phyloP scores from a whole-genome alignment of 2,329 filamentous ascomycete genomes.

The Scedosporium dehoogii region DNA sequence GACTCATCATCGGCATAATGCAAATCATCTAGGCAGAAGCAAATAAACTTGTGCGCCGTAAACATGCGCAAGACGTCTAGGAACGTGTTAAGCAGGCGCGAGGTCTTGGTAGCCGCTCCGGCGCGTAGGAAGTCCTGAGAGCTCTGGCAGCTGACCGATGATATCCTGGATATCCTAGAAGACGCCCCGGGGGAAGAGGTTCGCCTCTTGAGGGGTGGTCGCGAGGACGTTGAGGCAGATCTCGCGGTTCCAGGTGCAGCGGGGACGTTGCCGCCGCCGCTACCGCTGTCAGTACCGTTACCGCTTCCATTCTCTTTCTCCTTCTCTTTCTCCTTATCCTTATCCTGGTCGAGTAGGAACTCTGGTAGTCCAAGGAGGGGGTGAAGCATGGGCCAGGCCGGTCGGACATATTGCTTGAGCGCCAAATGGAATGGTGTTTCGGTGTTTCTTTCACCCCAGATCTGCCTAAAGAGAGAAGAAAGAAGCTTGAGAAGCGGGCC shows the following conservation, averaged over 20 bases:
- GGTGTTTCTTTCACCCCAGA: conserved; percentile 57
- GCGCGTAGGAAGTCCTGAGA: conserved; percentile 52
- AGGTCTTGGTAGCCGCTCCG: conserved; percentile 50
- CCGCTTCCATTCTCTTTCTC: neutral
- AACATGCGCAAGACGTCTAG: conserved; percentile 77
- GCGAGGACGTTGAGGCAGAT: conserved; percentile 1
- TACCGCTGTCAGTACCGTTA: too few species aligned
- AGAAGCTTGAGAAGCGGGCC: conserved; percentile 55
- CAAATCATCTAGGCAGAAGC: conserved; percentile 79
- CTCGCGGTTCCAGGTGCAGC: neutral
- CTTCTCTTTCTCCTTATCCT: neutral
- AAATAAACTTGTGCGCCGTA: conserved; percentile 75
- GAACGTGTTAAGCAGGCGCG: conserved; percentile 78
- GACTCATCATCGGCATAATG: conserved; percentile 88
- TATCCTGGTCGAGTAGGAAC: conserved; percentile 50
- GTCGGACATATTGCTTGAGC: conserved; percentile 51
- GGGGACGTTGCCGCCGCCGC: neutral
- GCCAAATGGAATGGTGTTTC: conserved; percentile 53
- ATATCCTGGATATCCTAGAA: conserved; percentile 19
- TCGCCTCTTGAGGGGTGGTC: conserved; percentile 1
- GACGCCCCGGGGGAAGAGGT: conserved; percentile 11
- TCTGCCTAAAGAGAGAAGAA: conserved; percentile 56
- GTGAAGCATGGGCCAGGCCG: conserved; percentile 55
- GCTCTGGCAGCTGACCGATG: conserved; percentile 34
- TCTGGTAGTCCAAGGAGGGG: conserved; percentile 54